These are phyloP conservation scores for Thraustochytrium sp. DNA, from an alignment of 352 stramenopile species.

Conservation along the genomic window DNA sequence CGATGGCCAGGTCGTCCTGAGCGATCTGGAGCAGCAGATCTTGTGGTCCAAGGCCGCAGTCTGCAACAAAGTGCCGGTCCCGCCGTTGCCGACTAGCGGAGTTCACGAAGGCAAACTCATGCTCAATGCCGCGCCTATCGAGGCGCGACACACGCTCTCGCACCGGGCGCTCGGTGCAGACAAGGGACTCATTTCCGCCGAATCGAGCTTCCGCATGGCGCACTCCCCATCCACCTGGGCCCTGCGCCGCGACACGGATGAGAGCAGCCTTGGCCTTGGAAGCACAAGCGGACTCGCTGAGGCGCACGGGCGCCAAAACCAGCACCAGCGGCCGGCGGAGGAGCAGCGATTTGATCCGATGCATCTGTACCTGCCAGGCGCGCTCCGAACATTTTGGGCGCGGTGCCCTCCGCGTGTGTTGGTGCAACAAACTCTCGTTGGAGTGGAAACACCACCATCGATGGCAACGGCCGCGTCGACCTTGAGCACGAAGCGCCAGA, in stretches of 20 bases:
- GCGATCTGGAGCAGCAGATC: conserved; percentile 14
- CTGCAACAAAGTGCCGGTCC: not conserved
- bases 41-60: not conserved
- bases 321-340: not conserved
- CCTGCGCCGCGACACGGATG: not conserved
- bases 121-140: not conserved
- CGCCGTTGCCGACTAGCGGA: not conserved
- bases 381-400: not conserved
- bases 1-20: not conserved
- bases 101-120: not conserved
- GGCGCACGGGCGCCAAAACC: not conserved
- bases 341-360: not conserved
- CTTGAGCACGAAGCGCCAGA: too few relatives aligned
- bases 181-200: not conserved
- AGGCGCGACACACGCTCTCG: not conserved
- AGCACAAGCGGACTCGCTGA: too few relatives aligned
- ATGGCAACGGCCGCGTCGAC: too few relatives aligned
- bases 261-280: too few relatives aligned
- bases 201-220: not conserved
- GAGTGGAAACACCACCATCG: too few relatives aligned
- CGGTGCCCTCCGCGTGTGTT: not conserved
- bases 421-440: not conserved
- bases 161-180: not conserved
- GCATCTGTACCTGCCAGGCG: not conserved
- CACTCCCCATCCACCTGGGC: not conserved